A percentile compares a stretch with the other conserved stretches of the same genome.
phyloP scores from a whole-genome alignment of 768 basidiomycete species.

The Suillus luteus region DNA sequence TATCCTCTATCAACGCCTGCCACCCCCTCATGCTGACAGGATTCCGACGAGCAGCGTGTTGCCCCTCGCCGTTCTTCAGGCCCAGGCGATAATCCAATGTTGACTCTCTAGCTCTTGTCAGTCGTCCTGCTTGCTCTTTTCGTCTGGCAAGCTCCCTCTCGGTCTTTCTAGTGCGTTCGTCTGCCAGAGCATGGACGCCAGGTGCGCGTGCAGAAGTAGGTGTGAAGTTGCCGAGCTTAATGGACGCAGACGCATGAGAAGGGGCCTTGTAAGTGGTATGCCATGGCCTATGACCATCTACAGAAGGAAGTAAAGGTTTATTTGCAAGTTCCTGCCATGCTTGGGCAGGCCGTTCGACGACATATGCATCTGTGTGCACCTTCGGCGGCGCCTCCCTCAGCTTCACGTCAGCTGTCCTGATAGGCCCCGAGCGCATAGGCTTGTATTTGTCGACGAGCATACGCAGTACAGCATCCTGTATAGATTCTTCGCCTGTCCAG shows the following conservation, averaged over 20 bases:
- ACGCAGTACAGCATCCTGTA: conserved; percentile 69
- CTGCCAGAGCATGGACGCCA: conserved; percentile 24
- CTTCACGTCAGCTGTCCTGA: conserved; percentile 67
- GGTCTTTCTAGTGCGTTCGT: conserved; percentile 43
- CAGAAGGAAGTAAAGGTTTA: conserved; percentile 55
- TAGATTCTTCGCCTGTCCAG: conserved; percentile 78
- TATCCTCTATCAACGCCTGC: conserved; percentile 74
- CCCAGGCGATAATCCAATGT: conserved; percentile 79
- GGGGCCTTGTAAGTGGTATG: conserved; percentile 67
- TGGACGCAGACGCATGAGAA: conserved; percentile 50
- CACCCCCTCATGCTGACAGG: conserved; percentile 74
- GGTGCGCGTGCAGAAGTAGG: conserved; percentile 21
- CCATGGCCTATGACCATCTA: conserved; percentile 66
- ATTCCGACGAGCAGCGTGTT: conserved; percentile 40
- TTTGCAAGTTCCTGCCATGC: conserved; percentile 30
- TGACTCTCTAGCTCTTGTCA: conserved; percentile 66
- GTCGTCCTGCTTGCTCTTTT: conserved; percentile 52
- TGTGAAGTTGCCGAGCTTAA: conserved; percentile 54
- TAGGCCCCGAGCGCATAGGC: conserved; percentile 64
- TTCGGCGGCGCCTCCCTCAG: conserved; percentile 51
- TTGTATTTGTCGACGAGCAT: conserved; percentile 91
- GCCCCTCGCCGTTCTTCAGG: conserved; percentile 22
- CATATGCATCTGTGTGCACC: conserved; percentile 27
- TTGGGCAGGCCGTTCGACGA: conserved; percentile 4
- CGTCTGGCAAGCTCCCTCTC: conserved; percentile 55